Evolutionary conservation across 192 early-diverging fungal species (phyloP).

Genomic region (Coemansia sp.): DNA sequence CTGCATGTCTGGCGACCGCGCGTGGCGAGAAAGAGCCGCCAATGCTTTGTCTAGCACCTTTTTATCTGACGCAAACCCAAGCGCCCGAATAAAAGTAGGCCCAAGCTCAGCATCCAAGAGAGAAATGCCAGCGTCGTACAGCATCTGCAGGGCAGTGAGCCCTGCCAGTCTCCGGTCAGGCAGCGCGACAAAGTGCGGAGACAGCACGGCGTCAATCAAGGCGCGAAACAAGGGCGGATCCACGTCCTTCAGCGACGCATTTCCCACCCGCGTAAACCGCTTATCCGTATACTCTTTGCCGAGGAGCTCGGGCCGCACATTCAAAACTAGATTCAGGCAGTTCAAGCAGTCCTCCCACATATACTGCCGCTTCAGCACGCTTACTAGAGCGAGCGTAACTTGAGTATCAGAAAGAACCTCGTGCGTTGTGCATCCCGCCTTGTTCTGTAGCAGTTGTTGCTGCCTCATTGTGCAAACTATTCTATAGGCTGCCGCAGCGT

Average conservation of each 20-base stretch:
- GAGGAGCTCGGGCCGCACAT: conserved; percentile 16
- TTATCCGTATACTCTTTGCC: conserved; percentile 13
- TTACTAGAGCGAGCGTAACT: conserved; percentile 19
- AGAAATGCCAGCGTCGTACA: conserved; percentile 28
- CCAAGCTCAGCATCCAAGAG: neutral
- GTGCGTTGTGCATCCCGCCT: conserved; percentile 4
- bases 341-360: conserved; percentile 38
- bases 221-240: neutral
- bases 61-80: conserved; percentile 33
- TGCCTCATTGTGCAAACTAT: conserved; percentile 14
- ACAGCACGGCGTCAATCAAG: conserved; percentile 22
- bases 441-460: conserved; percentile 5
- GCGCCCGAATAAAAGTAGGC: conserved; percentile 21
- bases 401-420: conserved; percentile 26
- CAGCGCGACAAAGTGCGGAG: conserved; percentile 23
- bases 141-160: conserved; percentile 40
- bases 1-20: neutral
- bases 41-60: conserved; percentile 2
- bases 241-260: neutral
- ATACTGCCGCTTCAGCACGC: conserved; percentile 11
- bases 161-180: conserved; percentile 44
- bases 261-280: conserved; percentile 17
- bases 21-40: neutral
- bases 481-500: conserved; percentile 19
- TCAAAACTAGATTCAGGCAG: conserved; percentile 33